Conservation (phyloP, 2,329 filamentous ascomycete species). For the Scedosporium dehoogii region DNA sequence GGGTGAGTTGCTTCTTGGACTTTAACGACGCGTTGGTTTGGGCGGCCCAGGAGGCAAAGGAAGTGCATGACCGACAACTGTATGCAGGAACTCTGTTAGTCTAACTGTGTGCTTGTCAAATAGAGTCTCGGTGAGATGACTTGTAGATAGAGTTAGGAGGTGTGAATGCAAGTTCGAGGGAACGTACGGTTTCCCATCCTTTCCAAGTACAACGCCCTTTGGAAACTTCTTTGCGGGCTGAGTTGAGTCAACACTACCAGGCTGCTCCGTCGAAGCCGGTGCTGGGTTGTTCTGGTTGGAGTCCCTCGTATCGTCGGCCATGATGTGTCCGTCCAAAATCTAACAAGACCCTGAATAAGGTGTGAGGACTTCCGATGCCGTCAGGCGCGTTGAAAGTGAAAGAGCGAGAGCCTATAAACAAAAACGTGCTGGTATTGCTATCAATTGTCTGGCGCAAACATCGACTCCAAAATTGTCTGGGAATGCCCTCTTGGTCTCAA, state of each 20-base stretch:
- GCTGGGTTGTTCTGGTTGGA: constrained; percentile 10
- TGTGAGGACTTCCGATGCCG: not conserved
- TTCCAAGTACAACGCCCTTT: constrained; percentile 65
- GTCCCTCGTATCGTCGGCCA: constrained; percentile 26
- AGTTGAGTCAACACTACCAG: constrained; percentile 12
- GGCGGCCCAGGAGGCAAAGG: constrained; percentile 52
- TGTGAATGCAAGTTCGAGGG: not conserved
- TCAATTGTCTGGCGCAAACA: too few relatives aligned
- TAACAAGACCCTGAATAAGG: too few relatives aligned
- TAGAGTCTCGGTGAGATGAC: not conserved
- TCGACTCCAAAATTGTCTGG: too few relatives aligned
- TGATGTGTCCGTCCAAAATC: not conserved
- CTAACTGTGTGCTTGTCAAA: not conserved
- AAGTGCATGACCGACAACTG: constrained; percentile 65
- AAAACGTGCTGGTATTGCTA: too few relatives aligned
- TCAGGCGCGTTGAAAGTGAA: too few relatives aligned
- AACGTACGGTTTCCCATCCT: constrained; percentile 75
- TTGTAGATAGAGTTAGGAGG: not conserved
- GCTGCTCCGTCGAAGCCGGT: constrained; percentile 13
- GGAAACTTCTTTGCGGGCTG: constrained; percentile 43
- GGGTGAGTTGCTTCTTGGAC: not conserved
- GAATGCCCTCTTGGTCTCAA: too few relatives aligned
- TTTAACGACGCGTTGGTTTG: constrained; percentile 35
- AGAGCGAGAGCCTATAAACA: too few relatives aligned
- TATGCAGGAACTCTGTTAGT: constrained; percentile 1